Evolutionary conservation across 176 grass and related monocot genomes (phyloP).

Genomic region (Thinopyrum elongatum): DNA sequence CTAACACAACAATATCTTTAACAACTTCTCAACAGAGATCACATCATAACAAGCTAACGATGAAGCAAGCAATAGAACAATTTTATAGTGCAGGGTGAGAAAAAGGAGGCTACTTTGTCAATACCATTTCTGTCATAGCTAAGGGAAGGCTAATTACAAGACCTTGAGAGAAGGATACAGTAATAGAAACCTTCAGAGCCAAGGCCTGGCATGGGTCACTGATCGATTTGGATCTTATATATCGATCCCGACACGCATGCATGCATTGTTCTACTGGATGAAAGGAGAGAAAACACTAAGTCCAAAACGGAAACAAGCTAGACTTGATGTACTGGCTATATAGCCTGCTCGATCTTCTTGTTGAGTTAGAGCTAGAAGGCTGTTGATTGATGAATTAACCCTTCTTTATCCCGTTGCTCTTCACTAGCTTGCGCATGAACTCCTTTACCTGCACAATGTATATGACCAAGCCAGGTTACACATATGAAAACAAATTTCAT

Average conservation of each 20-base stretch:
- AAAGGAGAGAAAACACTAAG: background rate
- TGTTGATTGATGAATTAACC: background rate
- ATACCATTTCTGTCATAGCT: background rate
- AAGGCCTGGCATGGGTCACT: background rate
- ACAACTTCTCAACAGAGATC: background rate
- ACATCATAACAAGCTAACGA: background rate
- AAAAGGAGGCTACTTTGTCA: background rate
- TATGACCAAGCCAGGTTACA: background rate
- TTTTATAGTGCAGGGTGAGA: background rate
- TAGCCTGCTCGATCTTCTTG: background rate
- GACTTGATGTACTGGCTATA: background rate
- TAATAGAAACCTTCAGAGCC: conserved; percentile 29
- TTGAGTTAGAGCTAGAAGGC: background rate
- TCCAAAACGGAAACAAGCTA: background rate
- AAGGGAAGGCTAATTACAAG: conserved; percentile 28
- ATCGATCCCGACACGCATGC: background rate
- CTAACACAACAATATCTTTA: background rate
- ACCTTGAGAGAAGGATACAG: conserved; percentile 20
- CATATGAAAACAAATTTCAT: background rate
- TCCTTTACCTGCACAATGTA: conserved; percentile 32
- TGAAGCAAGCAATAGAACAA: background rate
- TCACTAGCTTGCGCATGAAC: conserved; percentile 41
- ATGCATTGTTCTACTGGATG: background rate
- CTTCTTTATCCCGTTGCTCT: conserved; percentile 1
- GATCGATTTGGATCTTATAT: background rate